These are phyloP conservation scores for Pezicula neosporulosa DNA, from an alignment of 2,329 filamentous ascomycete genomes.

Conservation along the genomic window DNA sequence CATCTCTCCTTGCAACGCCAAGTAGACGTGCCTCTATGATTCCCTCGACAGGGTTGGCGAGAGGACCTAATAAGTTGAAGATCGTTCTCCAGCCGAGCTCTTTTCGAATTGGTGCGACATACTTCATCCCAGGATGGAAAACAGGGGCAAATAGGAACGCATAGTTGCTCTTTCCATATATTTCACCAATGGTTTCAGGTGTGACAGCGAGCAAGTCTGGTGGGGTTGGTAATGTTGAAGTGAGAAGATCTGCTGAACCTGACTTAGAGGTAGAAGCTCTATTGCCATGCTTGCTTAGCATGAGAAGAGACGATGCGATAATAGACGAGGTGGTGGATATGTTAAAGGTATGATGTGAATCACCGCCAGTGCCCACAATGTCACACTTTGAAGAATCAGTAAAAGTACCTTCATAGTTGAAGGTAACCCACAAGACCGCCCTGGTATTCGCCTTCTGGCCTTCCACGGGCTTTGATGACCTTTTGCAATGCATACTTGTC, in stretches of 20 bases:
- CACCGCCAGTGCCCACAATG: slow-evolving; percentile 95
- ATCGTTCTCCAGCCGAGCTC: slow-evolving; percentile 93
- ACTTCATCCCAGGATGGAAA: slow-evolving; percentile 93
- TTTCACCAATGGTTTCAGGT: slow-evolving; percentile 63
- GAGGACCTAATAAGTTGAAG: slow-evolving; percentile 92
- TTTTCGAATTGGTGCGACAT: slow-evolving; percentile 80
- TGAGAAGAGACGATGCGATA: slow-evolving; percentile 77
- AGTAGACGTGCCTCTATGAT: slow-evolving; percentile 85
- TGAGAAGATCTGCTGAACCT: slow-evolving; percentile 88
- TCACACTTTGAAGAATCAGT: slow-evolving; percentile 55
- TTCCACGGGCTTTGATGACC: slow-evolving; percentile 57
- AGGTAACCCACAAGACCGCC: slow-evolving; percentile 72
- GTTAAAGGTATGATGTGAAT: slow-evolving; percentile 97
- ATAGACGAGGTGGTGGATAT: slow-evolving; percentile 95
- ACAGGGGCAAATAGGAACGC: slow-evolving; percentile 93
- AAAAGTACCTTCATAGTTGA: background rate
- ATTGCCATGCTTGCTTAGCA: slow-evolving; percentile 95
- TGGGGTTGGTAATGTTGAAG: slow-evolving; percentile 66
- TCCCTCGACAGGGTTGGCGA: slow-evolving; percentile 86
- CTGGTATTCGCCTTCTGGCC: slow-evolving; percentile 68
- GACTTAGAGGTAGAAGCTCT: slow-evolving; percentile 92
- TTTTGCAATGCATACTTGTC: slow-evolving; percentile 59
- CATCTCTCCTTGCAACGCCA: slow-evolving; percentile 84
- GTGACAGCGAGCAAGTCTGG: slow-evolving; percentile 74
- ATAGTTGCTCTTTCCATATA: slow-evolving; percentile 84